Evolutionary conservation across 2,329 filamentous ascomycete genomes (phyloP), one percentile per base, ranked within the genome.

Genomic region (Neonectria faginata): DNA sequence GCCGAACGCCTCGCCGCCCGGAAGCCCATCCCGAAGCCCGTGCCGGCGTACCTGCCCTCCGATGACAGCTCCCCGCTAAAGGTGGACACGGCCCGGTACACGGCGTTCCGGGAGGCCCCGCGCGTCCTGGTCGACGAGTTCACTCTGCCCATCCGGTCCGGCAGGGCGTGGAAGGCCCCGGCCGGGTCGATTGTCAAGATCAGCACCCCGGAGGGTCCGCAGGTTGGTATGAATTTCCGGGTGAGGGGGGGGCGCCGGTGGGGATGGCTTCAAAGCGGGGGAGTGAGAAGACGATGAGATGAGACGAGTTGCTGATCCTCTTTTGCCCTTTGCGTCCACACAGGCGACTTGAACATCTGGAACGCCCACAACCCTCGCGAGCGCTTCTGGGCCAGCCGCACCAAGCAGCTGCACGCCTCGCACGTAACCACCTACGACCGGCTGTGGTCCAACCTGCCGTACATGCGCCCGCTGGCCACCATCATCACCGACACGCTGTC

Each of bases 301-400:
- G 31, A 33, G 25, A 41, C 22, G 9, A 29, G 18, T 64, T 12
- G 39, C 61, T 67, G 57, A 68, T 42, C 25, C 1, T 29, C 12
- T 3, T n/a, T 16, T 27, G 9, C 22, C 16, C 64, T n/a, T 53
- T 41, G 51, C 25, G 25, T 25, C 25, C 25, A 1, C 12, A 22
- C 50, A 79, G 91, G 92, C 58, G 93, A 96, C 72, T 81, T 96
- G 18, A 97, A 97, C 77, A 85, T 96, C 71, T 97, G 92, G 91
- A 92, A 91, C 71, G 83, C 85, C 5, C 81, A 89, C 67, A 94
- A 96, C 77, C 91, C 92, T 0, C 87, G 92, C 14, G 93, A 97
- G 76, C 85, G 89, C 45, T 93, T 97, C 81, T 97, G 92, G 93
- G 92, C 93, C 1, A 84, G 88, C 1, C 86, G 93, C 41, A 96